Evolutionary conservation across 495 filamentous ascomycete species (phyloP), one percentile per base, ranked within the genome.

Genomic region (Penicillium verhagenii): DNA sequence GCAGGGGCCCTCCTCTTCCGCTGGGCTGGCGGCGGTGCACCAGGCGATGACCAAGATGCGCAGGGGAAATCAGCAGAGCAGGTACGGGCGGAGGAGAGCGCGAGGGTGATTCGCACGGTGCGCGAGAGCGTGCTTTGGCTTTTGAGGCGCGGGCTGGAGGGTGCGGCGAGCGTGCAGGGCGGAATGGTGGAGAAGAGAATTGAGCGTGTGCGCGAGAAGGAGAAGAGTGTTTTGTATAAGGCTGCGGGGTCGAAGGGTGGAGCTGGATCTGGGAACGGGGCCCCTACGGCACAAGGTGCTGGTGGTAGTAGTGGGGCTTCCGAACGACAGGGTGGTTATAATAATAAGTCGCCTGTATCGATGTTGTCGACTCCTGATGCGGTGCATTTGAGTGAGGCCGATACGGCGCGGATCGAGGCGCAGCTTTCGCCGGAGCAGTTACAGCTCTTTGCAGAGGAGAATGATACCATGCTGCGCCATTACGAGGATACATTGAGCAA

Each of bases 401-500:
- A 82, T 47, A 66, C 77, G 54, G 69, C 72, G 31, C 71, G 71
- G 14, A 82, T 81, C 19, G 79, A 86, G 54, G 72, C 80, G 26
- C 79, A 88, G 54, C 72, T 97, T 55, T 87, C 83, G 18, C 80
- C 82, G 44, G 91, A 96, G 58, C 92, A 97, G 68, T 69, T 91
- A 50, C 93, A 96, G 69, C 78, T 97, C 58, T 97, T 99, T 72
- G 92, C 90, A 35, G 83, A 89, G 70, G 92, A 97, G 69, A 97
- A 99, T 68, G 86, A 91, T 65, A 82, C 88, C 50, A 91, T 98
- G 88, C 72, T 97, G 47, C 87, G 85, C 70, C 89, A 96, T 70
- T 96, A 93, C 68, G 89, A 97, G 69, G 89, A 88, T 70, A 90
- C 88, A 0, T 75, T 97, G 66, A 87, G 93, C 64, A 93, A 97